Percentiles rank a stretch among this genome's conserved stretches.
phyloP scores from a whole-genome alignment of 1,284 basidiomycete species.

The Ceratorhiza oryzae-sativae region DNA sequence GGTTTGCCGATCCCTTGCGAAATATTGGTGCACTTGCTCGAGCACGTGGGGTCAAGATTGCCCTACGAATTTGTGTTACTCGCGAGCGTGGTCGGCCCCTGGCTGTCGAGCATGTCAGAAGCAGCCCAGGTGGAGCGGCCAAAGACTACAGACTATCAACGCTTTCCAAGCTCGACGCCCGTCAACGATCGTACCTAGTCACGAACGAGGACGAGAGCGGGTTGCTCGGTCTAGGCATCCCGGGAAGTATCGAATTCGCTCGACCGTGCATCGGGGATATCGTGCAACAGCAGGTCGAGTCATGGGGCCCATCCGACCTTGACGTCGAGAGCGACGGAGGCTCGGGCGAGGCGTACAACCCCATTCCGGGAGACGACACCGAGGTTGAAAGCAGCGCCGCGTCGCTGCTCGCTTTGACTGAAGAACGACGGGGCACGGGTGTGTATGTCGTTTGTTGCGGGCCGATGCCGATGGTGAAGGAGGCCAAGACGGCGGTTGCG shows the following conservation, averaged over 20 bases:
- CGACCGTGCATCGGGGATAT: slow-evolving; percentile 36
- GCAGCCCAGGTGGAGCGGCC: slow-evolving; percentile 28
- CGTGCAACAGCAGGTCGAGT: slow-evolving; percentile 14
- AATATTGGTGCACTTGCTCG: slow-evolving; percentile 24
- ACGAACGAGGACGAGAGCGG: slow-evolving; percentile 2
- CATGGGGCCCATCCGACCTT: slow-evolving; percentile 8
- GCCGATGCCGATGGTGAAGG: slow-evolving; percentile 20
- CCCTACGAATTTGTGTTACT: slow-evolving; percentile 31
- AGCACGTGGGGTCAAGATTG: slow-evolving; percentile 21
- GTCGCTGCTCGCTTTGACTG: slow-evolving; percentile 14
- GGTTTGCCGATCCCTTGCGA: slow-evolving; percentile 24
- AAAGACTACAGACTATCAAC: slow-evolving; percentile 30
- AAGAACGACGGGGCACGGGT: slow-evolving; percentile 12
- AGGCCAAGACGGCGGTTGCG: slow-evolving; percentile 31
- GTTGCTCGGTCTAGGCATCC: slow-evolving; percentile 14
- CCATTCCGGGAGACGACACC: slow-evolving; percentile 6
- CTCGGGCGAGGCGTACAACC: slow-evolving; percentile 15
- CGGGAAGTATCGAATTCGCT: slow-evolving; percentile 35
- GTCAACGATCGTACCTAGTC: slow-evolving; percentile 26
- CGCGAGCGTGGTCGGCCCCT: slow-evolving; percentile 15
- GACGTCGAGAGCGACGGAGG: slow-evolving; percentile 31
- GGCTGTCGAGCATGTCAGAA: not conserved
- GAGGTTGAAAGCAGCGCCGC: slow-evolving; percentile 7
- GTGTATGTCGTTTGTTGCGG: slow-evolving; percentile 31
- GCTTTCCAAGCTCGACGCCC: slow-evolving; percentile 26